Percentiles rank a stretch among this genome's conserved stretches.
Conservation (phyloP, 2,329 filamentous ascomycete species). For the Aspergillus sp. region DNA sequence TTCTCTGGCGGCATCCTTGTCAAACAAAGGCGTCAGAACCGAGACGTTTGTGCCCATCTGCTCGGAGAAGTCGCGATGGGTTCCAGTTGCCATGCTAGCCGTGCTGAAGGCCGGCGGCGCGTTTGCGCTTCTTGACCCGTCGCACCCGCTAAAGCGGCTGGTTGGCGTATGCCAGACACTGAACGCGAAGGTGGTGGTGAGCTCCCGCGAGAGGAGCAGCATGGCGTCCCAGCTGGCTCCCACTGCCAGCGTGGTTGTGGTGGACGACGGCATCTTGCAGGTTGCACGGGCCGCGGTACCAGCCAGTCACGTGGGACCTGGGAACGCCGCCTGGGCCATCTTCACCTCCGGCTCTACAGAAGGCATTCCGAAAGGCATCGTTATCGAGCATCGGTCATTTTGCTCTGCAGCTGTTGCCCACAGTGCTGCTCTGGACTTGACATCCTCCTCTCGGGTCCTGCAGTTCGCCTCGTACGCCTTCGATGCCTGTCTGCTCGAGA, state of each 20-base stretch:
- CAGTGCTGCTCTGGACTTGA: conserved; percentile 37
- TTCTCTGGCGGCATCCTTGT: conserved; percentile 15
- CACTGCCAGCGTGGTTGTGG: not conserved
- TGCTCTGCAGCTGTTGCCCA: conserved; percentile 42
- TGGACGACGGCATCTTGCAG: not conserved
- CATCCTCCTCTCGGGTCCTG: conserved; percentile 25
- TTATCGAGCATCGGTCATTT: conserved; percentile 48
- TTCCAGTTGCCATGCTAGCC: conserved; percentile 3
- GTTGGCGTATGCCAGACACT: conserved; percentile 5
- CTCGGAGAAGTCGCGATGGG: conserved; percentile 7
- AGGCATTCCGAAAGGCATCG: conserved; percentile 45
- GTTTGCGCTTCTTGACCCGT: conserved; percentile 6
- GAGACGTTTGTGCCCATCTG: conserved; percentile 5
- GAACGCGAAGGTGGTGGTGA: conserved; percentile 3
- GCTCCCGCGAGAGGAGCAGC: not conserved
- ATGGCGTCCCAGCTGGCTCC: not conserved
- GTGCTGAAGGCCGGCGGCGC: conserved; percentile 8
- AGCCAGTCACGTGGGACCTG: not conserved
- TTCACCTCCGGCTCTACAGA: conserved; percentile 46
- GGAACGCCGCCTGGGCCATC: conserved; percentile 38
- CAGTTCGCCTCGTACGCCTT: conserved; percentile 39
- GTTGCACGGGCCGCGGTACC: not conserved
- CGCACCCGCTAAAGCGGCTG: conserved; percentile 7
- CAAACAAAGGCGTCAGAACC: conserved; percentile 13
- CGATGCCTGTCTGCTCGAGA: conserved; percentile 33